Evolutionary conservation across 306 rosid species (phyloP).

Genomic region (Quercus dentata): DNA sequence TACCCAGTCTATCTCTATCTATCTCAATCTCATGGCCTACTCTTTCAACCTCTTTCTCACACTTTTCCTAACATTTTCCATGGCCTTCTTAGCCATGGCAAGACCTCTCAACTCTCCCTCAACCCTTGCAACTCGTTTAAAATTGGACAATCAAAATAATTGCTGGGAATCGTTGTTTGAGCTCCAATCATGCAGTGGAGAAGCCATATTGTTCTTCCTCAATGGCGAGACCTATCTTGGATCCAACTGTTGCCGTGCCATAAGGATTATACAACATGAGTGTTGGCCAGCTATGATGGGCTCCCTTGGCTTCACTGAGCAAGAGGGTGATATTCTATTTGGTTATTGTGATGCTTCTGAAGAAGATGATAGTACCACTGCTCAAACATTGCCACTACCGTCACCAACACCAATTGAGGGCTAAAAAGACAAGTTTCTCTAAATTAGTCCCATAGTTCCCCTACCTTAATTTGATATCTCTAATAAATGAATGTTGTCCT

Average conservation of each 20-base stretch:
- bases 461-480: neutral
- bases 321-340: slow-evolving; percentile 51
- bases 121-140: slow-evolving; percentile 20
- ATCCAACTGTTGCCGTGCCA: slow-evolving; percentile 49
- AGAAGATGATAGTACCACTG: neutral
- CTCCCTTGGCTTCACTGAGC: slow-evolving; percentile 53
- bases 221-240: slow-evolving; percentile 57
- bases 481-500: neutral
- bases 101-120: too few relatives aligned
- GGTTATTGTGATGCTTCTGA: slow-evolving; percentile 44
- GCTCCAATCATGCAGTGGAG: slow-evolving; percentile 60
- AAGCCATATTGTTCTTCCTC: slow-evolving; percentile 51
- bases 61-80: too few relatives aligned
- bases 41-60: too few relatives aligned
- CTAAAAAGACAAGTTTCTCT: neutral
- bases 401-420: neutral
- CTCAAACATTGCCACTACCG: slow-evolving; percentile 7
- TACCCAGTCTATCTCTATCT: too few relatives aligned
- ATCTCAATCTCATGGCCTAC: too few relatives aligned
- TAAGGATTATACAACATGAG: slow-evolving; percentile 40
- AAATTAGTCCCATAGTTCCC: neutral
- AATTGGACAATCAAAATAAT: slow-evolving; percentile 35
- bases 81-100: too few relatives aligned
- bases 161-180: slow-evolving; percentile 64
- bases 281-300: slow-evolving; percentile 68